Percentiles rank a stretch among this genome's conserved stretches.
These are phyloP conservation scores for Candida dubliniensis DNA, from an alignment of 1,139 yeast genomes.

Conservation along the genomic window DNA sequence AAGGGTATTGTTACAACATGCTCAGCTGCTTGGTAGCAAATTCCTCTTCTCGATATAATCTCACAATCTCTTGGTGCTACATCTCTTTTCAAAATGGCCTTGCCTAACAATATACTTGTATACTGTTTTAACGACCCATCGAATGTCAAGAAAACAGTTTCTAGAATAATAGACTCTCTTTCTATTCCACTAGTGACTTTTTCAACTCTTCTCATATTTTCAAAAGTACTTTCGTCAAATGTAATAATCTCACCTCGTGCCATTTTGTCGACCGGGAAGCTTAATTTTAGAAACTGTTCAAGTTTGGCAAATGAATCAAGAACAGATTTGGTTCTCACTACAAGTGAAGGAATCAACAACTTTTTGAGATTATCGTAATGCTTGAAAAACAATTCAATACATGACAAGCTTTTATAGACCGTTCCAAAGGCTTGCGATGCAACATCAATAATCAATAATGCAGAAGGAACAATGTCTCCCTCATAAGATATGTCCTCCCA, in stretches of 20 bases:
- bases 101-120: slow-evolving; percentile 41
- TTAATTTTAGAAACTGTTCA: slow-evolving; percentile 24
- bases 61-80: slow-evolving; percentile 33
- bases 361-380: slow-evolving; percentile 41
- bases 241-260: slow-evolving; percentile 14
- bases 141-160: slow-evolving; percentile 32
- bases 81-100: slow-evolving; percentile 42
- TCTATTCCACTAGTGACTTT: slow-evolving; percentile 41
- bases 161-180: slow-evolving; percentile 31
- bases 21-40: slow-evolving; percentile 46
- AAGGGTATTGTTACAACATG: slow-evolving; percentile 47
- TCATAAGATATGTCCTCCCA: slow-evolving; percentile 37
- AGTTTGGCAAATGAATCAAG: slow-evolving; percentile 27
- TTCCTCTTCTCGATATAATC: slow-evolving; percentile 37
- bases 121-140: slow-evolving; percentile 40
- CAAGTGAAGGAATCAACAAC: slow-evolving; percentile 36
- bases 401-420: slow-evolving; percentile 25
- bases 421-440: slow-evolving; percentile 24
- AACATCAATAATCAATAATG: slow-evolving; percentile 22
- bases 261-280: slow-evolving; percentile 22
- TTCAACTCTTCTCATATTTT: slow-evolving; percentile 37
- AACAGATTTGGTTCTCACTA: slow-evolving; percentile 31
- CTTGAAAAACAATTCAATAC: slow-evolving; percentile 38
- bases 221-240: slow-evolving; percentile 16
- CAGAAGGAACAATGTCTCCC: slow-evolving; percentile 21